These are phyloP conservation scores for Verbascum thapsus DNA, from an alignment of 257 asterid genomes.

Conservation along the genomic window DNA sequence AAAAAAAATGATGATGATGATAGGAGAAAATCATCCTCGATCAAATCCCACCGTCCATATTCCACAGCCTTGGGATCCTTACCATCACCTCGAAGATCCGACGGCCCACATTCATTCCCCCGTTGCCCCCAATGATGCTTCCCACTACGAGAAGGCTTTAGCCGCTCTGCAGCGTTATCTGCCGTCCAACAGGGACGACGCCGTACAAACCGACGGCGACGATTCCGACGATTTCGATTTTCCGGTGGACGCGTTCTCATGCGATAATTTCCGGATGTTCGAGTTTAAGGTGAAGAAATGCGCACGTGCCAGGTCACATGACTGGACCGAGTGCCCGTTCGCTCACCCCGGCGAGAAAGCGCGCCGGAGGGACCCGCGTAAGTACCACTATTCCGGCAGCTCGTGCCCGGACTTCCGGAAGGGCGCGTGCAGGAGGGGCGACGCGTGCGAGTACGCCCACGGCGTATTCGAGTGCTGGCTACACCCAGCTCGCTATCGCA, in stretches of 20 bases:
- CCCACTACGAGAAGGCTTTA: constrained; percentile 38
- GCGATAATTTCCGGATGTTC: constrained; percentile 63
- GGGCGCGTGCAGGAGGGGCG: constrained; percentile 51
- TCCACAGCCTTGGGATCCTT: constrained; percentile 67
- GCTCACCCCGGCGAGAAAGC: constrained; percentile 64
- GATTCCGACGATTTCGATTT: constrained; percentile 42
- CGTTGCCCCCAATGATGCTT: constrained; percentile 28
- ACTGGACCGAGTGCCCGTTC: constrained; percentile 66
- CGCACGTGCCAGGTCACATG: constrained; percentile 54
- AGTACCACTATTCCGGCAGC: constrained; percentile 49
- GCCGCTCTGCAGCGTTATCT: constrained; percentile 73
- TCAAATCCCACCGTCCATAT: constrained; percentile 74
- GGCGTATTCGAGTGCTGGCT: constrained; percentile 74
- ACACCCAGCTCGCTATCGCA: constrained; percentile 70
- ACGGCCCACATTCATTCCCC: constrained; percentile 52
- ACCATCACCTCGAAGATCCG: constrained; percentile 44
- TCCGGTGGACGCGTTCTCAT: constrained; percentile 55
- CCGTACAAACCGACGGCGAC: constrained; percentile 17
- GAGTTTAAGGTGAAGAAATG: constrained; percentile 57
- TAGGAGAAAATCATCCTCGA: constrained; percentile 46
- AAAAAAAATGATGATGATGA: constrained; percentile 47
- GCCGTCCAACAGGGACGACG: constrained; percentile 48
- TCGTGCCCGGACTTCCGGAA: constrained; percentile 56
- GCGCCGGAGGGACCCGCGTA: constrained; percentile 55
- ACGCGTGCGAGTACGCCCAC: constrained; percentile 58